These are phyloP conservation scores for Centaurea solstitialis DNA, from an alignment of 129 eudicot genomes.

Conservation along the genomic window DNA sequence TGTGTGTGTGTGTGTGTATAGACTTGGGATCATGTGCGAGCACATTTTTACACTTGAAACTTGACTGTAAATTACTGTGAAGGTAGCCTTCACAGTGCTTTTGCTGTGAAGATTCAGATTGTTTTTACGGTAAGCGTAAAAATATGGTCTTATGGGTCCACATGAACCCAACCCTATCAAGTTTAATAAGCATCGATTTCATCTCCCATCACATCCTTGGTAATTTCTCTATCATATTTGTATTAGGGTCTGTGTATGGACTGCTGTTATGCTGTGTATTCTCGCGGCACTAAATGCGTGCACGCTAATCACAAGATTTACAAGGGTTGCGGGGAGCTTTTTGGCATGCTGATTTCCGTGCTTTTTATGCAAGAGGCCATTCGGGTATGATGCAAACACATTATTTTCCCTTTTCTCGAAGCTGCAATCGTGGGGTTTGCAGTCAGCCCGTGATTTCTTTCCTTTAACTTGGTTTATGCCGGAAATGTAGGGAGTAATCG, in stretches of 20 bases:
- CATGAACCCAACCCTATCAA: background rate
- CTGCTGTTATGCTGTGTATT: constrained; percentile 65
- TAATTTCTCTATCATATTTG: constrained; percentile 1
- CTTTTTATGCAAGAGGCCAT: constrained; percentile 92
- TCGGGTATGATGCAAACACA: constrained; percentile 39
- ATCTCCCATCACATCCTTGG: background rate
- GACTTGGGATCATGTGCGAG: no score
- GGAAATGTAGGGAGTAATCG: constrained; percentile 63
- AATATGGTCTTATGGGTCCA: no score
- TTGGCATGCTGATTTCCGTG: constrained; percentile 91
- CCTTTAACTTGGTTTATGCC: constrained; percentile 1
- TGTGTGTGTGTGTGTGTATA: no score
- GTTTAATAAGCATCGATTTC: background rate
- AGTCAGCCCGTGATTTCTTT: background rate
- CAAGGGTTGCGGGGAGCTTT: constrained; percentile 97
- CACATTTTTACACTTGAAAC: no score
- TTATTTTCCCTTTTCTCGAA: background rate
- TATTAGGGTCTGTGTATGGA: constrained; percentile 93
- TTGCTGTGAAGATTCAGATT: no score
- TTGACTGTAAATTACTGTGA: no score
- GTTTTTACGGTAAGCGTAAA: no score
- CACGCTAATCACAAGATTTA: constrained; percentile 71
- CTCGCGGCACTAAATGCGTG: constrained; percentile 90
- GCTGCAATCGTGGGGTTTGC: background rate
- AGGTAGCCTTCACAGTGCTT: no score